A percentile compares a stretch with the other conserved stretches of the same genome.
phyloP scores from a whole-genome alignment of 1,284 basidiomycete genomes.

The Irpex lacteus region DNA sequence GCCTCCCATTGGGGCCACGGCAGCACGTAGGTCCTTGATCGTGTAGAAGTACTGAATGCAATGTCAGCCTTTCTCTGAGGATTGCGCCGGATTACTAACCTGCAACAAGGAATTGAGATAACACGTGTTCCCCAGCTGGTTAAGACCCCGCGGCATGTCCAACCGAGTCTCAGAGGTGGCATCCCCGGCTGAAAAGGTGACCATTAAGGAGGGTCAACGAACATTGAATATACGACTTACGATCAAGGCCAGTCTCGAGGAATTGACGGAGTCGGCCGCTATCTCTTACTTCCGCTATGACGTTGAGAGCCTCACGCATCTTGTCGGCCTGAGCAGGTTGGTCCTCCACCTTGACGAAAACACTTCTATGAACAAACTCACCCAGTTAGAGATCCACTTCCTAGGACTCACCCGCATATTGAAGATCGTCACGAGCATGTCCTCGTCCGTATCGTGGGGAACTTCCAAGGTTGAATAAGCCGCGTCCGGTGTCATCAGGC shows the following conservation, averaged over 20 bases:
- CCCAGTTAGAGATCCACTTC: constrained; percentile 2
- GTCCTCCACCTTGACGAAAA: constrained; percentile 58
- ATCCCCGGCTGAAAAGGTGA: constrained; percentile 56
- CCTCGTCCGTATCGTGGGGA: constrained; percentile 69
- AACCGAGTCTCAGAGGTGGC: constrained; percentile 44
- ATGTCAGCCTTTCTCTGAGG: neutral
- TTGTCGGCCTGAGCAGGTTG: constrained; percentile 57
- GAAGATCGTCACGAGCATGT: constrained; percentile 73
- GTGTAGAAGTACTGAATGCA: constrained; percentile 84
- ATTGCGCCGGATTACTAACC: constrained; percentile 34
- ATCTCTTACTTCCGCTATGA: constrained; percentile 70
- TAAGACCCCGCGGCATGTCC: constrained; percentile 82
- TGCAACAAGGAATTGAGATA: constrained; percentile 88
- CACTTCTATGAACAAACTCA: constrained; percentile 5
- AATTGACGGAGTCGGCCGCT: constrained; percentile 71
- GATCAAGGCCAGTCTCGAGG: constrained; percentile 64
- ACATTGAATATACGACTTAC: constrained; percentile 43
- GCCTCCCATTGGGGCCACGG: constrained; percentile 62
- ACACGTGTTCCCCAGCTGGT: constrained; percentile 93
- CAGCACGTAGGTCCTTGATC: constrained; percentile 83
- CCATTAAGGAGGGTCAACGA: neutral
- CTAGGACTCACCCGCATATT: constrained; percentile 60
- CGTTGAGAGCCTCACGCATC: constrained; percentile 63
- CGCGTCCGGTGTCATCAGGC: constrained; percentile 64
- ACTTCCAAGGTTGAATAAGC: constrained; percentile 77